Evolutionary conservation across 1,139 yeast genomes (phyloP), one percentile per base, ranked within the genome.

Genomic region (Lizanozyma gosingica): DNA sequence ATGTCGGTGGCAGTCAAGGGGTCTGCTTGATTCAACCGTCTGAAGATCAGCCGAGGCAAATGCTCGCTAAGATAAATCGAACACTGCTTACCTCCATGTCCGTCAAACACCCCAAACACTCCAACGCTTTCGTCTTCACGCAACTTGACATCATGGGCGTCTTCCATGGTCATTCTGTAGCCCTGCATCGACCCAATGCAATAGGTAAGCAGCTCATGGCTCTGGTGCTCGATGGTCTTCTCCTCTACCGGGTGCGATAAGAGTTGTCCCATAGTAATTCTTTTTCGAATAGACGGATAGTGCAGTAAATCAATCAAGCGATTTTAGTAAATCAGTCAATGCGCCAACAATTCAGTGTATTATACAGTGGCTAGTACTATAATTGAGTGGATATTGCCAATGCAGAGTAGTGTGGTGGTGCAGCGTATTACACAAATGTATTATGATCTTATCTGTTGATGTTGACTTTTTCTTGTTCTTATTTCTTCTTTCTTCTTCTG

Each of bases 181-280:
- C 94, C 92, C 54, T 83, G 90, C 86, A 83, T 83, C 33, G 84
- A 74, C 2, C 90, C 92, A 6, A 83, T 65, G 41, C 80, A 72
- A 52, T 80, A 81, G 17, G 80, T 69, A 39, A 79, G 59, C 29
- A 67, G 59, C 18, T 62, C 60, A 45, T 70, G 72, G 35, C 61
- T 62, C 40, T 62, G 62, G 44, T 65, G 62, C 35, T 69, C 72
- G 39, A 83, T 71, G 37, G 75, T 61, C 56, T 81, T 82, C 46
- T 81, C 88, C 47, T 83, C 82, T 36, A 81, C 71, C 3, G 92
- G 90, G 52, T 81, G 87, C 34, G 92, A 83, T 44, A 83, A 64
- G 46, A 83, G 58, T 53, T 83, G 88, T 2, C 94, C 94, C 94
- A 83, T 83, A 35, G 29, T 37, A 22, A 22, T 22, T n/a, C n/a